Conservation (phyloP, 225 moss, liverwort and hornwort species). For the Marchantia polymorpha region DNA sequence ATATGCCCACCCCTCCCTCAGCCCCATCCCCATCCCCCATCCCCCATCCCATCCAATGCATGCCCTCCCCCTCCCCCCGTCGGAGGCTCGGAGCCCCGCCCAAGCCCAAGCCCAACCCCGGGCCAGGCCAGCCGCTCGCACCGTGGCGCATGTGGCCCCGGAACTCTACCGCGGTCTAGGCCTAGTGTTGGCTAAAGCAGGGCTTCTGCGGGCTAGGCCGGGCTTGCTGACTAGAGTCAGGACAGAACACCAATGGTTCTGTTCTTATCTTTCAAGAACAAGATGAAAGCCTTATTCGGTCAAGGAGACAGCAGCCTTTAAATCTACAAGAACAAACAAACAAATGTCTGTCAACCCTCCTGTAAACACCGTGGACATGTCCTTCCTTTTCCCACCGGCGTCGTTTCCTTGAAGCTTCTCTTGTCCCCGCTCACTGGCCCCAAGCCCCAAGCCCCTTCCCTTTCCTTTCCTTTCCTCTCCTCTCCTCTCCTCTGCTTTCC, state of each 20-base stretch:
- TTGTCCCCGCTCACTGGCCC: not conserved
- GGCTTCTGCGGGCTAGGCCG: not conserved
- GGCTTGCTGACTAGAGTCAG: slow-evolving; percentile 1
- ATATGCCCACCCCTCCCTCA: not conserved
- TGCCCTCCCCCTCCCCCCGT: too few relatives aligned
- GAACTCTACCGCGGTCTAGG: not conserved
- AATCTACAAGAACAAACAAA: not conserved
- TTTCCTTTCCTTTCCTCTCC: too few relatives aligned
- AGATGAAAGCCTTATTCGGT: not conserved
- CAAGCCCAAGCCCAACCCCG: not conserved
- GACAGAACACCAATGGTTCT: not conserved
- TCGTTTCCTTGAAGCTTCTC: not conserved
- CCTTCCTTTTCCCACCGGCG: not conserved
- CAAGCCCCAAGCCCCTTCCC: not conserved
- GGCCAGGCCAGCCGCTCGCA: not conserved
- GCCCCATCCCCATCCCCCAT: not conserved
- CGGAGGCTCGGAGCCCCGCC: not conserved
- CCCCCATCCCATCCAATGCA: not conserved
- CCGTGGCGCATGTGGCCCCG: not conserved
- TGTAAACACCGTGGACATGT: not conserved
- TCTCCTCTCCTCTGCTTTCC: too few relatives aligned
- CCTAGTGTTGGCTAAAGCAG: not conserved
- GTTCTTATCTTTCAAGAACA: not conserved
- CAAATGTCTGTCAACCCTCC: not conserved
- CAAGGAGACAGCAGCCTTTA: not conserved